Evolutionary conservation across 2,329 filamentous ascomycete species (phyloP).

Genomic region (Penicillium glabrum): DNA sequence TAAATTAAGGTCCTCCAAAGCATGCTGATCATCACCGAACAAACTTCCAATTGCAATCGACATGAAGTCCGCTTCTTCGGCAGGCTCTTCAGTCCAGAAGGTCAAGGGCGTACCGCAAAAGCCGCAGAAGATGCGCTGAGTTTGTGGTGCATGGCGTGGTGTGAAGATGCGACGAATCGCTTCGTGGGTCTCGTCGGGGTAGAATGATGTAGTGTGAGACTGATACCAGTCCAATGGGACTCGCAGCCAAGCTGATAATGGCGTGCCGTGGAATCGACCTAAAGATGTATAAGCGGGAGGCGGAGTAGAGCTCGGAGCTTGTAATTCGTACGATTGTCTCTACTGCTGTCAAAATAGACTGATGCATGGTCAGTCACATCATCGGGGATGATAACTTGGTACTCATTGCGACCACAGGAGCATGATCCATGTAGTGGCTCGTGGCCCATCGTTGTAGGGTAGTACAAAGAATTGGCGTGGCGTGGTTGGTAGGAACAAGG

Average conservation of each 20-base stretch:
- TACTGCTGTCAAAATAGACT: conserved; percentile 73
- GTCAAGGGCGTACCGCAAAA: conserved; percentile 85
- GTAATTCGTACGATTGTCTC: conserved; percentile 56
- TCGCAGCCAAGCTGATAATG: conserved; percentile 77
- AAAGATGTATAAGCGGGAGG: background rate
- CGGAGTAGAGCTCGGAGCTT: conserved; percentile 5
- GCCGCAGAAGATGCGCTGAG: conserved; percentile 81
- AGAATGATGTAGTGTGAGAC: conserved; percentile 71
- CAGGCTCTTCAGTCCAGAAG: conserved; percentile 76
- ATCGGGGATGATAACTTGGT: conserved; percentile 69
- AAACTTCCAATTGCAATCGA: conserved; percentile 79
- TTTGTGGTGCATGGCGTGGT: conserved; percentile 56
- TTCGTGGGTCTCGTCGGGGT: conserved; percentile 71
- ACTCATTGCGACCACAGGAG: conserved; percentile 82
- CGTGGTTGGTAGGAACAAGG: conserved; percentile 1
- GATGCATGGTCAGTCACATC: conserved; percentile 58
- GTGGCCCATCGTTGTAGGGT: conserved; percentile 23
- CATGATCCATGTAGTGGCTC: conserved; percentile 71
- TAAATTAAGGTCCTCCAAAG: conserved; percentile 73
- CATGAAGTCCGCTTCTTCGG: conserved; percentile 73
- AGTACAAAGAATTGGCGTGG: conserved; percentile 5
- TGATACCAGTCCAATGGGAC: conserved; percentile 80
- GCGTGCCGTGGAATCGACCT: conserved; percentile 67
- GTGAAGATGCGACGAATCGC: conserved; percentile 68
- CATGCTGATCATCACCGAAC: conserved; percentile 65